Conservation (phyloP, 768 basidiomycete genomes). For the Amanita pallidorosea region DNA sequence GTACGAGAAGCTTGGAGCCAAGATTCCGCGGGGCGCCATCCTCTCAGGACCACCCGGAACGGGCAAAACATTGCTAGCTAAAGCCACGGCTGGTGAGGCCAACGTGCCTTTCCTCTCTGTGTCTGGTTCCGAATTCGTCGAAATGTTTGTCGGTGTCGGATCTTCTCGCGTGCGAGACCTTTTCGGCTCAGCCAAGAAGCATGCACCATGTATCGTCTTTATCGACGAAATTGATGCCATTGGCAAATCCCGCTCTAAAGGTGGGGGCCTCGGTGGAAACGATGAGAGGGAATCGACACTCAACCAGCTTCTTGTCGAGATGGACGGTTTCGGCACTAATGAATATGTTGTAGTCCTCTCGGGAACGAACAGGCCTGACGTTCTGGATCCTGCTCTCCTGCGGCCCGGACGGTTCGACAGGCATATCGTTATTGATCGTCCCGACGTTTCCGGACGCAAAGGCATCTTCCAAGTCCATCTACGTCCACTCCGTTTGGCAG, state of each 20-base stretch:
- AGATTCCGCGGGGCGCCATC: constrained; percentile 93
- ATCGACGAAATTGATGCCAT: constrained; percentile 99
- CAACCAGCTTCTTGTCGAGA: constrained; percentile 96
- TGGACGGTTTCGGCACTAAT: constrained; percentile 98
- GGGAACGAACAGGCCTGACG: constrained; percentile 95
- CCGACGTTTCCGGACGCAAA: constrained; percentile 87
- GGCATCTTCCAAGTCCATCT: constrained; percentile 95
- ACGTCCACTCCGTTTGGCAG: constrained; percentile 62
- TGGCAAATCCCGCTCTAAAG: constrained; percentile 82
- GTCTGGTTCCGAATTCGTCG: constrained; percentile 97
- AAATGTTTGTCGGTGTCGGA: constrained; percentile 99
- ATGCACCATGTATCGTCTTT: constrained; percentile 98
- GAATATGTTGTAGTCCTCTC: constrained; percentile 96
- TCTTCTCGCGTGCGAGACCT: constrained; percentile 95
- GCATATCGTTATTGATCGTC: constrained; percentile 90
- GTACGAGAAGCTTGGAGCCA: constrained; percentile 95
- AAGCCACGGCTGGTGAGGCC: constrained; percentile 97
- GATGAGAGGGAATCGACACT: constrained; percentile 97
- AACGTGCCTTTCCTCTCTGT: constrained; percentile 97
- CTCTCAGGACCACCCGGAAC: constrained; percentile 95
- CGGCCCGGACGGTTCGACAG: constrained; percentile 97
- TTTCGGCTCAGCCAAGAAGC: constrained; percentile 94
- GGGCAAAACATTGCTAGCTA: constrained; percentile 95
- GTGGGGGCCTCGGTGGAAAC: constrained; percentile 74
- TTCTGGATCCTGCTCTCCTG: constrained; percentile 90